Evolutionary conservation across 1,139 yeast genomes (phyloP), one percentile per base, ranked within the genome.

Genomic region (Candida gigantensis): DNA sequence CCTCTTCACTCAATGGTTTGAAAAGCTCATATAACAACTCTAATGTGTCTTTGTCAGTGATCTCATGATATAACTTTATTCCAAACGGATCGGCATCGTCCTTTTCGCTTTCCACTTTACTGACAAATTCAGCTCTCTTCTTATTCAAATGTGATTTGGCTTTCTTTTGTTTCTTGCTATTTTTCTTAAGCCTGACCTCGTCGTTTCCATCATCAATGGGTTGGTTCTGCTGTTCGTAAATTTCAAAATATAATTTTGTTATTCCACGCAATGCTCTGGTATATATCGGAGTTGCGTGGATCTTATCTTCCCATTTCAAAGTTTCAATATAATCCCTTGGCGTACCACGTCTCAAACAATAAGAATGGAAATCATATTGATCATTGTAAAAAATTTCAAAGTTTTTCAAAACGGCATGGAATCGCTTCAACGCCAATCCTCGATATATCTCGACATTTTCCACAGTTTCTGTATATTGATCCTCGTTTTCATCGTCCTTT

Each of bases 351-450:
- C 97, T 79, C 72, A 87, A 78, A 57, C 96, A 84, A 60, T 88
- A 92, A 30, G 85, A 82, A 59, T 92, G 98, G 81, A 92, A 92
- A 57, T 92, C 99, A 50, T 84, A 77, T 62, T 92, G 97, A 55
- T 94, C 98, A 44, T 78, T 79, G 55, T 69, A 77, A 61, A 82
- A 88, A 40, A 79, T 85, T 34, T 78, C 74, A 60, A 81, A 88
- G 20, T 84, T 75, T 43, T 80, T 79, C 36, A 80, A 67, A 23
- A 89, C 73, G 1, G 89, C 81, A 26, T 68, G 61, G 55, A 75
- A 88, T 52, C 98, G 76, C 60, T 94, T 94, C 47, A 89, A 63
- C 0, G 97, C 81, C 48, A 92, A 65, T 0, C 95, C 96, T 41
- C 73, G 68, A 50, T 69, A 73, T 34, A 70, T 68, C 14, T 66